Base-by-base conservation (phyloP, 2,329 filamentous ascomycete species). In the Fusarium nodosum region DNA sequence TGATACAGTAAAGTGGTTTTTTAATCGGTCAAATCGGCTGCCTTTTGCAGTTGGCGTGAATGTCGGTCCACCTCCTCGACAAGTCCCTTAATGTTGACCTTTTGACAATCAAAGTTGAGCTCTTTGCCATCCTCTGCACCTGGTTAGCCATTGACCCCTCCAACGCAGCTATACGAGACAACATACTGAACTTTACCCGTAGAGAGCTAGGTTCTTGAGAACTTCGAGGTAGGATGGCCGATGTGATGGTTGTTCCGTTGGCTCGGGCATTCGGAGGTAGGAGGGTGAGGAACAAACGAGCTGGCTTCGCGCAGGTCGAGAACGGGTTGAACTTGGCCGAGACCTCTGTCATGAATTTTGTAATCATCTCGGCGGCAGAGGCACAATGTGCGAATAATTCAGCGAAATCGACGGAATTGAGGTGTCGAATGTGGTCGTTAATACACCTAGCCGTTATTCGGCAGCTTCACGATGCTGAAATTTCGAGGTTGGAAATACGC, bases 251-350 rank as follows among this genome's bases (percentile, higher is more conserved):
- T 85, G 97, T 93, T 70, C 87, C 89, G 56, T 84, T 86, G 58
- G 85, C 82, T 56, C 94, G 89, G 64, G 94, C 94, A 75, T 91
- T 89, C 42, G 94, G 88, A 12, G 95, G 93, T 33, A 99, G 88
- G 69, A 92, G 86, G 33, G 93, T 91, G 72, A 98, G 92, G 81
- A 98, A 96, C 53, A 97, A 86, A 44, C 96, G 91, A 39, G 93
- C 94, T 26, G 94, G 91, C 77, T 93, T 94, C 67, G 93, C 90
- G 78, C 87, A 86, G 26, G 87, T 82, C 30, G 90, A 91, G 87
- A 98, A 98, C 39, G 96, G 95, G 82, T 97, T 97, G 89, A 98
- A 97, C 79, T 89, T 89, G 71, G 93, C 91, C 75, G 87, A 89
- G 75, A 98, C 90, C 79, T 93, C 89, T 79, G 94, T 95, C 79